A percentile compares a stretch with the other conserved stretches of the same genome.
Conservation (phyloP, 2,329 filamentous ascomycete genomes). For the Botrytis medusae region DNA sequence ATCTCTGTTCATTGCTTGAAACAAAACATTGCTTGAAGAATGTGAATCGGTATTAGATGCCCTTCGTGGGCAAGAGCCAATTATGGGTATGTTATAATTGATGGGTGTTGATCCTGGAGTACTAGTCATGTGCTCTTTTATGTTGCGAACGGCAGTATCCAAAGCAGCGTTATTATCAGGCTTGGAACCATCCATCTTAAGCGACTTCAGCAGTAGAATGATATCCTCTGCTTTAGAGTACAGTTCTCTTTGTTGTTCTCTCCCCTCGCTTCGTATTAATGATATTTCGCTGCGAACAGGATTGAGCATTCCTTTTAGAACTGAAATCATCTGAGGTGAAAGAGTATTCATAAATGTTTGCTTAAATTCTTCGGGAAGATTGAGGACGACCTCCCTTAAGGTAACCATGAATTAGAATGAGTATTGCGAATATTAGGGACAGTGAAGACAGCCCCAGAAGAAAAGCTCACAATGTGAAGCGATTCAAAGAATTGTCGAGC, state of each 20-base stretch:
- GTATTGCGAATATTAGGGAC: fast-evolving
- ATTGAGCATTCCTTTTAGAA: neutral
- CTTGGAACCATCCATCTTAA: neutral
- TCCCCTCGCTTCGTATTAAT: neutral
- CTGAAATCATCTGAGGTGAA: neutral
- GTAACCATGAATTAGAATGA: neutral
- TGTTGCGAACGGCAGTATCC: neutral
- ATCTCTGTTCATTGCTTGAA: too few species aligned
- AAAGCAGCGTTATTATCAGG: neutral
- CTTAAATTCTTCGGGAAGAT: neutral
- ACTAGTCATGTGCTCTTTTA: neutral
- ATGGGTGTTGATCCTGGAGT: neutral
- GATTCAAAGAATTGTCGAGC: neutral
- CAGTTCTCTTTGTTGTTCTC: neutral
- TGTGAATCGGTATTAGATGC: too few species aligned
- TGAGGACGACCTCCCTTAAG: neutral
- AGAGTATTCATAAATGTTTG: neutral
- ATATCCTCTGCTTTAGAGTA: neutral
- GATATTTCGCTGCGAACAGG: neutral
- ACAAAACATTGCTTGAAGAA: too few species aligned
- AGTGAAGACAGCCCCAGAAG: fast-evolving
- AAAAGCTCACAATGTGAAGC: neutral
- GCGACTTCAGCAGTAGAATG: neutral
- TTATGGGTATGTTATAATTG: neutral
- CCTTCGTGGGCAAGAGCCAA: too few species aligned